Conservation (phyloP, 2,329 filamentous ascomycete species). For the Pseudocercospora fuligena region DNA sequence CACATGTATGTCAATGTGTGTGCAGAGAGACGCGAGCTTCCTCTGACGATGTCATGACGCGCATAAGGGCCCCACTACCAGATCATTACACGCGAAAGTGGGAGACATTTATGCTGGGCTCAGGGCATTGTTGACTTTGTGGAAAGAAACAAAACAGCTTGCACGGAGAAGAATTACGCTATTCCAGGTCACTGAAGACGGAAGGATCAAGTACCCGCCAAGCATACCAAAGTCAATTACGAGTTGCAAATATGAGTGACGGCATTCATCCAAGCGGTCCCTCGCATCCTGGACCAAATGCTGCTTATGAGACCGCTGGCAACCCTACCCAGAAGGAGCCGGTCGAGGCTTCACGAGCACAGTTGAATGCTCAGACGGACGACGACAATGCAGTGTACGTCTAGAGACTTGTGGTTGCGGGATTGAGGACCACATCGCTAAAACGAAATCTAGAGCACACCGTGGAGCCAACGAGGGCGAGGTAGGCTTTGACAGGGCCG, state of each 20-base stretch:
- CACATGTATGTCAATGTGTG: neutral
- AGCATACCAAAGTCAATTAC: conserved; percentile 6
- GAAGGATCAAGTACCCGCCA: neutral
- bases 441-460: conserved; percentile 34
- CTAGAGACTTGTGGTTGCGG: neutral
- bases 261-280: conserved; percentile 45
- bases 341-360: conserved; percentile 42
- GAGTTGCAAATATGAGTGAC: conserved; percentile 39
- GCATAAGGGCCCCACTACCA: conserved; percentile 1
- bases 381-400: conserved; percentile 30
- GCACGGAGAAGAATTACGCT: neutral
- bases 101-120: neutral
- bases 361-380: conserved; percentile 43
- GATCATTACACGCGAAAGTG: neutral
- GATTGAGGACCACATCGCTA: neutral
- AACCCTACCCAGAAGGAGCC: conserved; percentile 53
- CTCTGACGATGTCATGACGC: conserved; percentile 10
- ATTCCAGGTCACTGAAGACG: neutral
- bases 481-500: conserved; percentile 41
- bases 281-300: conserved; percentile 50
- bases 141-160: neutral
- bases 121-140: neutral
- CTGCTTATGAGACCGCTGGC: conserved; percentile 53
- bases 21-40: neutral
- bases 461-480: conserved; percentile 47